phyloP scores from a whole-genome alignment of 768 basidiomycete genomes.

The Clitopilus hobsonii region DNA sequence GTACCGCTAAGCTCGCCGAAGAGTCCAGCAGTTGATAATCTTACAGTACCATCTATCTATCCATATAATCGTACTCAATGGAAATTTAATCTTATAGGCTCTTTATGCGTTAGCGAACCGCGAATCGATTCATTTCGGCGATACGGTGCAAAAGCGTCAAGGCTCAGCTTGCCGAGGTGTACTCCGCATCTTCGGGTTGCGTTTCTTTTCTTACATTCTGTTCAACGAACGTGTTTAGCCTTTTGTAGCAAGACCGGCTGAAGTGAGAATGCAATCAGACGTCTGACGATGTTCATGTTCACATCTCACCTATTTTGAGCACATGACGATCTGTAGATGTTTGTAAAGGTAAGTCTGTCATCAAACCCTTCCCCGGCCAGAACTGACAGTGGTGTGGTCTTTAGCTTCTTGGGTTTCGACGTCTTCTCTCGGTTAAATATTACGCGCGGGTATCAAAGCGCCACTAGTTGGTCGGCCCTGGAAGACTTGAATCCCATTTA shows the following conservation, averaged over 20 bases:
- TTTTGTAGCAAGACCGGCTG: background rate
- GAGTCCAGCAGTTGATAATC: background rate
- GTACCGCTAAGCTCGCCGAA: background rate
- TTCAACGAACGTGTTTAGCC: background rate
- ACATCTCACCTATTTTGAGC: background rate
- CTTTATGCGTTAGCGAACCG: background rate
- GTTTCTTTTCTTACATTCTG: background rate
- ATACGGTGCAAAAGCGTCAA: background rate
- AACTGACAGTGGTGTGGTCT: background rate
- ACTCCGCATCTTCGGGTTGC: background rate
- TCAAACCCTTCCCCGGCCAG: background rate
- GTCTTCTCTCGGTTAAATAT: background rate
- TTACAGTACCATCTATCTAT: background rate
- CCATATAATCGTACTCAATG: background rate
- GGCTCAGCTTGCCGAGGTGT: no score
- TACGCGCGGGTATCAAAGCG: background rate
- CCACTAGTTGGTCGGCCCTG: conserved; percentile 1
- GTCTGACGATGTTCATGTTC: background rate
- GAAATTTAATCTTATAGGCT: background rate
- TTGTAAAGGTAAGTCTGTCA: background rate
- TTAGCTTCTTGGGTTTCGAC: background rate
- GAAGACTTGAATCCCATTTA: background rate
- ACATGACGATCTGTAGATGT: background rate
- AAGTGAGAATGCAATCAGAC: background rate
- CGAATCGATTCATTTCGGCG: background rate